Evolutionary conservation across 2,329 filamentous ascomycete genomes (phyloP).

Genomic region (Exserohilum turcica): DNA sequence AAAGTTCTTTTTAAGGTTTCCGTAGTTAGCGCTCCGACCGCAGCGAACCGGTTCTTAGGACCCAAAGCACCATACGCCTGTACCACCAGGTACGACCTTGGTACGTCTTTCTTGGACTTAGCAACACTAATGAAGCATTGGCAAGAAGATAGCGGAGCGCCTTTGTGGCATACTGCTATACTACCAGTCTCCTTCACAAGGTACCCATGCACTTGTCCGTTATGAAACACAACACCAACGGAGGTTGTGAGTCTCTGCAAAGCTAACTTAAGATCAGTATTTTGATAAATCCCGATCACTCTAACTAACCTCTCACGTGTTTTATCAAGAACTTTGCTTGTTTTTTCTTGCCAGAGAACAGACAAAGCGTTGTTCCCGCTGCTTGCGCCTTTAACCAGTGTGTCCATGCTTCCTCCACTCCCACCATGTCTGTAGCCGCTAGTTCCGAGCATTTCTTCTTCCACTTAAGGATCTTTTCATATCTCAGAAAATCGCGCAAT

Average conservation of each 20-base stretch:
- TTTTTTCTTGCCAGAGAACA: background rate
- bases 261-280: background rate
- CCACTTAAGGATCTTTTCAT: background rate
- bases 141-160: background rate
- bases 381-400: background rate
- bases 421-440: background rate
- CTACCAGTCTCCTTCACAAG: background rate
- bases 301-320: background rate
- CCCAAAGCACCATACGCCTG: background rate
- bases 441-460: background rate
- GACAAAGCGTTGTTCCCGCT: background rate
- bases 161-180: background rate
- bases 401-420: background rate
- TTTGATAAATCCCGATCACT: background rate
- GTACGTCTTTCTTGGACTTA: background rate
- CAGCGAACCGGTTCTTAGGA: background rate
- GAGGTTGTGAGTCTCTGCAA: background rate
- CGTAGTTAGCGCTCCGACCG: background rate
- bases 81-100: background rate
- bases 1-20: background rate
- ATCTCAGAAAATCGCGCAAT: background rate
- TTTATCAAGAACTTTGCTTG: background rate
- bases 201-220: background rate
- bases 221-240: background rate
- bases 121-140: background rate